Base-by-base conservation (phyloP, 2,329 filamentous ascomycete genomes). In the Botrytis squamosa region DNA sequence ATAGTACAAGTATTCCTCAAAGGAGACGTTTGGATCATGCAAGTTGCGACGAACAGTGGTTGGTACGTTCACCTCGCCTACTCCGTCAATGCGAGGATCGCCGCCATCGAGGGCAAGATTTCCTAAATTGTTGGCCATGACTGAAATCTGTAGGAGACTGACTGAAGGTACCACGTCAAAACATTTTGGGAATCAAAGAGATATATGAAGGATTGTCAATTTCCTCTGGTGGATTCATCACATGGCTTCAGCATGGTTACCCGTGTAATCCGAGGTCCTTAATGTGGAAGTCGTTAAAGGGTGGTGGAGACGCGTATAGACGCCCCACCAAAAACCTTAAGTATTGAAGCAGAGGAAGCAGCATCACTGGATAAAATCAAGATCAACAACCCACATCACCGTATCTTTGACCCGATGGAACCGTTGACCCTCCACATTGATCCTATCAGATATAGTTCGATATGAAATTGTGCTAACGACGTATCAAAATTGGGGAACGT, bases 1-100 rank as follows among this genome's bases (percentile, higher is more conserved):
- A 71, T 80, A 82, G 74, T 80, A 80, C 68, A 79, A 71, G 71
- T 82, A 82, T 74, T 82, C 81, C 67, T 82, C 81, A 59, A 82
- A 80, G 0, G 76, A 68, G 40, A 82, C 75, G 71, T 69, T 77
- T 8, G 78, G 74, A 59, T 83, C 81, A 77, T 76, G 80, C 74
- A 72, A 74, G 40, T 68, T 73, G 62, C 33, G 73, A 67, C 60
- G 70, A 57, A 67, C 70, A 22, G 8, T 1, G 8, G 70, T 72
- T 33, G 70, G 46, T n/a, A 72, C 33, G 36, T 20, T 62, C 20
- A 67, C 46, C 22, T 66, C 70, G 5, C 72, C 68, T 49, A 73
- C 52, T 20, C 60, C 55, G n/a, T 44, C 60, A 55, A 73, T 64
- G 25, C 74, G 71, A 52, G 74, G 74, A 40, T 75, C 71, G 6